Evolutionary conservation across 164 flowering plant species (phyloP), one percentile per base, ranked within the genome.

Genomic region (Magnolia changhungtana): DNA sequence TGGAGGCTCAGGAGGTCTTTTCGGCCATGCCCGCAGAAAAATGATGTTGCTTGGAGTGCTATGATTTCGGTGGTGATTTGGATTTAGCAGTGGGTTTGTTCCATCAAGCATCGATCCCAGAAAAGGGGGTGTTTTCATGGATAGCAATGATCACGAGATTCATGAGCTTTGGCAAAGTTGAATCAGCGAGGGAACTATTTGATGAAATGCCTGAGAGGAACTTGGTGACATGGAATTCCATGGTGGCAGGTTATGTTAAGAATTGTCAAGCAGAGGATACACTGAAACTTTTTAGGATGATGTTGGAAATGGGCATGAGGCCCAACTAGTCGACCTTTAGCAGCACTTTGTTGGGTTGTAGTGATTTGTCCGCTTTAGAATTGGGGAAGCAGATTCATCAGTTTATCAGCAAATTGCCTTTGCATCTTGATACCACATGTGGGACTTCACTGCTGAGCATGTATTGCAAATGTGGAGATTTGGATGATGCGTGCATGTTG

Each of bases 231-330:
- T 83, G 85, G 83, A 83, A 83, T 51, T 58, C 81, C 18, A 83
- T 80, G 85, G 69, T 83, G 66, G 67, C 85, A 20, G 85, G 85
- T 3, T 83, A 80, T 50, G 80, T 83, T 5, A 71, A 78, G 67
- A 80, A 80, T 63, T 61, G 45, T 49, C 61, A 45, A 21, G 79
- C 83, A 8, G 81, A 78, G 55, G 81, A 82, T 51, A 79, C 78
- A 9, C 21, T 82, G 76, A 80, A 78, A 66, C 75, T 82, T n/a
- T n/a, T n/a, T n/a, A n/a, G n/a, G n/a, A n/a, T n/a, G n/a, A n/a
- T n/a, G n/a, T n/a, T n/a, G n/a, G n/a, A n/a, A n/a, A n/a, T n/a
- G n/a, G n/a, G n/a, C n/a, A n/a, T n/a, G n/a, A n/a, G n/a, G n/a
- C n/a, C n/a, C n/a, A n/a, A n/a, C n/a, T n/a, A n/a, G n/a, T n/a